A percentile compares a stretch with the other conserved stretches of the same genome.
Conservation (phyloP, 148 eudicot genomes). For the Vaccinium macrocarpon region DNA sequence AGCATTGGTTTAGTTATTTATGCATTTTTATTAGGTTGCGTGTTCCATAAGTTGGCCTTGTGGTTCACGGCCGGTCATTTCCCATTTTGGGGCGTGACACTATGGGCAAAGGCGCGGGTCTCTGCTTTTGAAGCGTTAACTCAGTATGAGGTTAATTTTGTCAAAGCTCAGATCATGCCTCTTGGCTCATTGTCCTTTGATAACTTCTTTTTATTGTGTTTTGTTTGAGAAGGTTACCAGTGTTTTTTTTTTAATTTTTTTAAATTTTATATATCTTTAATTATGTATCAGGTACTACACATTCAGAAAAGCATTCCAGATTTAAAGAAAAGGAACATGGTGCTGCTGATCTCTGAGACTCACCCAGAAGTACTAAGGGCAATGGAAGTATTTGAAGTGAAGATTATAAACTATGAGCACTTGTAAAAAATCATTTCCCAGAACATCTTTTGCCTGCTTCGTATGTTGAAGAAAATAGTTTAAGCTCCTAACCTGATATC, state of each 20-base stretch:
- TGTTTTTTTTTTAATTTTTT: slow-evolving; percentile 14
- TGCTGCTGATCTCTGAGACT: slow-evolving; percentile 55
- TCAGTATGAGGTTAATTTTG: slow-evolving; percentile 58
- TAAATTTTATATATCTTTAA: too few relatives aligned
- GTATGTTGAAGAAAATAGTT: slow-evolving; percentile 13
- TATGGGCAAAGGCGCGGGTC: slow-evolving; percentile 66
- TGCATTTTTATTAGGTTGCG: too few relatives aligned
- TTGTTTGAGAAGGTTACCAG: not conserved
- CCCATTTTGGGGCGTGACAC: too few relatives aligned
- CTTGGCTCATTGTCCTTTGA: slow-evolving; percentile 9
- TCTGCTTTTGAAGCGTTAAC: slow-evolving; percentile 69
- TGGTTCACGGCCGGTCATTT: too few relatives aligned
- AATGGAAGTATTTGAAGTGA: slow-evolving; percentile 62
- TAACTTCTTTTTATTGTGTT: slow-evolving; percentile 5
- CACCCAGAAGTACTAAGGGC: slow-evolving; percentile 51
- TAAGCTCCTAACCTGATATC: slow-evolving; percentile 13
- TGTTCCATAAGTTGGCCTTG: too few relatives aligned
- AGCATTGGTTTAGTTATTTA: too few relatives aligned
- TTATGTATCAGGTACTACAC: slow-evolving; percentile 46
- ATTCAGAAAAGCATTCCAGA: slow-evolving; percentile 60
- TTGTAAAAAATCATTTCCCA: slow-evolving; percentile 36
- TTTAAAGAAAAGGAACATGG: slow-evolving; percentile 47
- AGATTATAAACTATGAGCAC: slow-evolving; percentile 73
- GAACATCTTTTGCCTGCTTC: slow-evolving; percentile 14
- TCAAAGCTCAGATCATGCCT: slow-evolving; percentile 7